These are phyloP conservation scores for Chenopodium formosanum DNA, from an alignment of 148 eudicot species.

Conservation along the genomic window DNA sequence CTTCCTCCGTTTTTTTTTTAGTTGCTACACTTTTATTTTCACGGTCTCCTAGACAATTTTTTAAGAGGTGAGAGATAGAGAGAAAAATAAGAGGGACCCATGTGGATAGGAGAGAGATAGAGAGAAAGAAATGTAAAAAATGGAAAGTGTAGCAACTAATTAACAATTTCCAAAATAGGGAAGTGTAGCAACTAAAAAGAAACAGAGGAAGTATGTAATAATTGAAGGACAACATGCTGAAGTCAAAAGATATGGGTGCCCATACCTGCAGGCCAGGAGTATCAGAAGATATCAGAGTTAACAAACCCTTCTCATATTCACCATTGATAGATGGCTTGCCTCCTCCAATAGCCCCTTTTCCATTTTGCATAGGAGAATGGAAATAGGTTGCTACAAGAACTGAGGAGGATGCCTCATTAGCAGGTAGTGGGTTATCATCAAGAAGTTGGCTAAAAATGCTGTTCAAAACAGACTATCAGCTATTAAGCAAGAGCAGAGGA, in stretches of 20 bases:
- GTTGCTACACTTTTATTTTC: too few relatives aligned
- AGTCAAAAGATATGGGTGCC: constrained; percentile 1
- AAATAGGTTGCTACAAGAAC: constrained; percentile 74
- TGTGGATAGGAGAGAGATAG: too few relatives aligned
- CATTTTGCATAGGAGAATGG: constrained; percentile 50
- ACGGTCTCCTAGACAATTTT: too few relatives aligned
- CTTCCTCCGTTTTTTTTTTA: too few relatives aligned
- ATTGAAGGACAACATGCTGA: not conserved
- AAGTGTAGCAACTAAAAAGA: too few relatives aligned
- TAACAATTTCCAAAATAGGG: too few relatives aligned
- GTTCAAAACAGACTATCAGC: constrained; percentile 28
- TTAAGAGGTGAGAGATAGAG: too few relatives aligned
- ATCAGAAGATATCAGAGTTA: constrained; percentile 67
- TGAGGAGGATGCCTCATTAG: constrained; percentile 74
- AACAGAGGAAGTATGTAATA: not conserved
- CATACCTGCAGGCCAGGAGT: constrained; percentile 84
- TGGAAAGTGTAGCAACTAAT: too few relatives aligned
- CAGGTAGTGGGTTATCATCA: constrained; percentile 79
- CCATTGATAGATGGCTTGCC: constrained; percentile 50
- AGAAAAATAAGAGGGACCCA: too few relatives aligned
- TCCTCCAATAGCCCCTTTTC: constrained; percentile 59
- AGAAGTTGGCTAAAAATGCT: constrained; percentile 82
- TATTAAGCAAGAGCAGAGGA: not conserved
- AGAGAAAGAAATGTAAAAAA: too few relatives aligned
- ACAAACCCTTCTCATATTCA: constrained; percentile 80